These are phyloP conservation scores for Penicillium sp. DNA, from an alignment of 2,329 filamentous ascomycete genomes.

Conservation along the genomic window DNA sequence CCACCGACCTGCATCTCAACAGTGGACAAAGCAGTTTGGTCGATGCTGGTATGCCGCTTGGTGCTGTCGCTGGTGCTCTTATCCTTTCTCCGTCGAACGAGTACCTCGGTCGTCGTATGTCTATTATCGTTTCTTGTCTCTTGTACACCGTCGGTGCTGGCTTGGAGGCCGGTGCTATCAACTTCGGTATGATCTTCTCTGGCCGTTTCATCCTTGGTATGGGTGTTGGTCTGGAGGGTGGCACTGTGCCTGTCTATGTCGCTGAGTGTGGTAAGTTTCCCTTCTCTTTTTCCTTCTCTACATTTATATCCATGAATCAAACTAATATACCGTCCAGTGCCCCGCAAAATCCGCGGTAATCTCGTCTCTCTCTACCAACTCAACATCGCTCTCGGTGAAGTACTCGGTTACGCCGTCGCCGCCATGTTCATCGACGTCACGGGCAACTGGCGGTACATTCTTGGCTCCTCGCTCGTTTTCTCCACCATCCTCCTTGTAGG, in stretches of 20 bases:
- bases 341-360: constrained; percentile 62
- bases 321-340: constrained; percentile 48
- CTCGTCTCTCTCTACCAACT: constrained; percentile 70
- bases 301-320: background rate
- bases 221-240: constrained; percentile 67
- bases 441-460: constrained; percentile 69
- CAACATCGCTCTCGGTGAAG: constrained; percentile 69
- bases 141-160: constrained; percentile 66
- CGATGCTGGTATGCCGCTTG: constrained; percentile 66
- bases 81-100: constrained; percentile 64
- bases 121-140: constrained; percentile 64
- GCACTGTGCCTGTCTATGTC: constrained; percentile 69
- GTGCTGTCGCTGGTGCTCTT: constrained; percentile 64
- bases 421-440: constrained; percentile 66
- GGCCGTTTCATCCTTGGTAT: constrained; percentile 64
- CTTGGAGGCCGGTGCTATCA: constrained; percentile 62
- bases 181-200: constrained; percentile 66
- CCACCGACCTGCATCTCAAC: constrained; percentile 52
- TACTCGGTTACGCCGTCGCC: constrained; percentile 66
- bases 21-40: constrained; percentile 56
- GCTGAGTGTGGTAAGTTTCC: constrained; percentile 50
- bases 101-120: constrained; percentile 60
- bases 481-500: constrained; percentile 58
- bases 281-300: background rate
- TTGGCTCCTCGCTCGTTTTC: constrained; percentile 67